Evolutionary conservation across 2,329 filamentous ascomycete genomes (phyloP).

Genomic region (Colletotrichum gloeosporioides): DNA sequence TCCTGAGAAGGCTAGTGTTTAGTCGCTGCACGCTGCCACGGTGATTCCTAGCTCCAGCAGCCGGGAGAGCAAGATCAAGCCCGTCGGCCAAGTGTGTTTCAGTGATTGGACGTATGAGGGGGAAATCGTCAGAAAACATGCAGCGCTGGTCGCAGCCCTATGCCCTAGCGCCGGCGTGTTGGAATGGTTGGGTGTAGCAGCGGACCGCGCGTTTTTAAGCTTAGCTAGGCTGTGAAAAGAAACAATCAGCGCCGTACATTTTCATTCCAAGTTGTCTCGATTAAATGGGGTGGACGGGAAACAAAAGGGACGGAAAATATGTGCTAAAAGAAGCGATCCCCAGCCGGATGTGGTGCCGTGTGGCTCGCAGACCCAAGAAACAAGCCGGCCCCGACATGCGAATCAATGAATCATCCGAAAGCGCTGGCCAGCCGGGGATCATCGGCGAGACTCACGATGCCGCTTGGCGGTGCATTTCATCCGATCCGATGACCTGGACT

Average conservation of each 20-base stretch:
- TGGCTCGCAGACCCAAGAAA: not conserved
- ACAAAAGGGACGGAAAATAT: not conserved
- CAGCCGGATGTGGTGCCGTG: not conserved
- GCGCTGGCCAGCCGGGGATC: not conserved
- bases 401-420: not conserved
- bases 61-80: not conserved
- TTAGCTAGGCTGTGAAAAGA: not conserved
- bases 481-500: slow-evolving; percentile 4
- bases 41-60: not conserved
- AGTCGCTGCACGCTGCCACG: not conserved
- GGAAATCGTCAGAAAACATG: not conserved
- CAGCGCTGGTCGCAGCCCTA: not conserved
- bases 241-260: not conserved
- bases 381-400: not conserved
- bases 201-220: slow-evolving; percentile 1
- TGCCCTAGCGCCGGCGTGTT: slow-evolving; percentile 7
- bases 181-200: not conserved
- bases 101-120: slow-evolving; percentile 1
- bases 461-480: slow-evolving; percentile 8
- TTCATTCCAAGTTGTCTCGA: not conserved
- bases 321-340: not conserved
- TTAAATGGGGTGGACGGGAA: not conserved
- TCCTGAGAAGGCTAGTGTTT: not conserved
- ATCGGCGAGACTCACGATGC: slow-evolving; percentile 9
- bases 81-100: slow-evolving; percentile 11